Conservation (phyloP, 306 rosid species). For the Fagus sylvatica region DNA sequence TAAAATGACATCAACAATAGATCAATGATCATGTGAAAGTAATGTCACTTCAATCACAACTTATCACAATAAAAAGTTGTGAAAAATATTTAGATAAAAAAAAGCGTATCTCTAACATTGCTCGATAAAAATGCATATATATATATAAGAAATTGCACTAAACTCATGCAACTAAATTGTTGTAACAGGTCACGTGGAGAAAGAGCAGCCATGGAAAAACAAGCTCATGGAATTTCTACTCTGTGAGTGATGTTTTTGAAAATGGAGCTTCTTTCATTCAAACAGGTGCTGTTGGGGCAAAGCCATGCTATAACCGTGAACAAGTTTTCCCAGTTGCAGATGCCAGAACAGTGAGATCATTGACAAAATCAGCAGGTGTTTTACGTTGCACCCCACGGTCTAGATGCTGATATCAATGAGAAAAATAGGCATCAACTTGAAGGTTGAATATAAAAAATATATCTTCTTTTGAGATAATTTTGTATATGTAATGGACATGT, state of each 20-base stretch:
- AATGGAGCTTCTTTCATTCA: conserved; percentile 36
- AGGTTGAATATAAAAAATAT: background rate
- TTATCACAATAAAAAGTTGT: no score
- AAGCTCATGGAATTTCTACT: conserved; percentile 34
- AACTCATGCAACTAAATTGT: background rate
- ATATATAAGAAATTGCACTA: no score
- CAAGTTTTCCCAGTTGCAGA: conserved; percentile 30
- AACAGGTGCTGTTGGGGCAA: conserved; percentile 19
- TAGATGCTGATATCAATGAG: conserved; percentile 8
- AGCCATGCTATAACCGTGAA: conserved; percentile 23
- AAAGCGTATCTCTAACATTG: no score
- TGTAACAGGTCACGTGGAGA: conserved; percentile 36
- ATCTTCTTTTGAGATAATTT: background rate
- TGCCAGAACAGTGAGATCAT: conserved; percentile 25
- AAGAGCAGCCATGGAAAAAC: conserved; percentile 6
- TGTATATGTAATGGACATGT: no score
- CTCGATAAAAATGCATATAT: no score
- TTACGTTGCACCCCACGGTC: conserved; percentile 25
- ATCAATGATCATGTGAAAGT: no score
- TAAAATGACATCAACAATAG: no score
- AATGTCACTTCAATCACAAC: no score
- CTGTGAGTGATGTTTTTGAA: conserved; percentile 40
- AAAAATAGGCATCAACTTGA: background rate
- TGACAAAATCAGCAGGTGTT: conserved; percentile 31
- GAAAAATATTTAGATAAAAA: no score